Evolutionary conservation across 139 green algal species (phyloP), one percentile per base, ranked within the genome.

Genomic region (Pycnococcus provasolii): DNA sequence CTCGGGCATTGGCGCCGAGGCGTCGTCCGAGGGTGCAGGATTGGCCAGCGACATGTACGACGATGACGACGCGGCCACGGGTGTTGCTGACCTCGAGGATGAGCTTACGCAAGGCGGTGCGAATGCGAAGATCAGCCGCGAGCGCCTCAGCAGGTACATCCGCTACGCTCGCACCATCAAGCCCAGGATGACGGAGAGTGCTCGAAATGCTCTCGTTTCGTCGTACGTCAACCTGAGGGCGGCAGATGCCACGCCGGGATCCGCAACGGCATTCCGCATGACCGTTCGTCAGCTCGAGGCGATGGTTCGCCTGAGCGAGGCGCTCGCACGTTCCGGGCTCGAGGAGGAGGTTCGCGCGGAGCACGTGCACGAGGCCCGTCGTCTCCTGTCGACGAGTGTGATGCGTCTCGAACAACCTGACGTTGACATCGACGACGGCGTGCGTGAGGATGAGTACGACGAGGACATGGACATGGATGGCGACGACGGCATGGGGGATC

Each of bases 251-350:
- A 72, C 81, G 13, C 90, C 90, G 8, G 91, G 93, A 53, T 86
- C 70, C 51, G 68, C 73, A 50, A 84, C 81, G 9, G 80, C 85
- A 1, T 98, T 97, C 81, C 83, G 64, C 42, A 79, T 83, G 64
- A 87, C 82, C 1, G 77, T 93, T 67, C 84, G 90, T 39, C 93
- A 99, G 85, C 85, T 98, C 78, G 93, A 98, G 81, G 90, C 91
- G 42, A 74, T 98, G 40, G 78, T 99, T 60, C 81, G 91, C 26
- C 73, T 96, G 59, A 90, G 81, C 15, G 89, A 95, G 79, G 87
- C 89, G 37, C 73, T 89, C 41, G 90, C 87, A 13, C 70, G 87
- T 6, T 42, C 86, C 51, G 70, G 84, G 53, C 80, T 77, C 44
- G 46, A 74, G 4, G 42, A 63, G 8, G 37, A 70, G 3, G 79